Conservation (phyloP, 495 filamentous ascomycete species). For the Talaromyces stipitatus region DNA sequence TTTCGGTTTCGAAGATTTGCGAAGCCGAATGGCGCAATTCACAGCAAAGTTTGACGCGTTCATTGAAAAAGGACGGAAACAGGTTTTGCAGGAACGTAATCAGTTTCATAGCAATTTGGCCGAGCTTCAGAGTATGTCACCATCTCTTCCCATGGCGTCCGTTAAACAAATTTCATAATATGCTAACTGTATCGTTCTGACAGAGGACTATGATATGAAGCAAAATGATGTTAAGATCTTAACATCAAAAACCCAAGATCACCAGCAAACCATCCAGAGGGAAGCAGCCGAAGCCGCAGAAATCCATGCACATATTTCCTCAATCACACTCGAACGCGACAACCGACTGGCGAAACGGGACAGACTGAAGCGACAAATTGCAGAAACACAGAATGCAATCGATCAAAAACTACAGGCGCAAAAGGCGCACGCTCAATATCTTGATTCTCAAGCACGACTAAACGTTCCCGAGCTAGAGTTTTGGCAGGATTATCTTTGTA, state of each 20-base stretch:
- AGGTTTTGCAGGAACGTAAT: slow-evolving; percentile 86
- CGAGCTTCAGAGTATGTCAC: slow-evolving; percentile 70
- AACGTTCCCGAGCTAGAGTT: slow-evolving; percentile 91
- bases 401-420: slow-evolving; percentile 54
- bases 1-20: slow-evolving; percentile 93
- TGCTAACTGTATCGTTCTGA: neutral
- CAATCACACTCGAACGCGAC: slow-evolving; percentile 69
- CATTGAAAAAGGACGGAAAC: slow-evolving; percentile 82
- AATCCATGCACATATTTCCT: slow-evolving; percentile 73
- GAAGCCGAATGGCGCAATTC: slow-evolving; percentile 90
- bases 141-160: neutral
- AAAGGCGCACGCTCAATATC: slow-evolving; percentile 50
- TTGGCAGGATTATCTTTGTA: slow-evolving; percentile 84
- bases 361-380: slow-evolving; percentile 68
- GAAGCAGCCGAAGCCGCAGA: slow-evolving; percentile 82
- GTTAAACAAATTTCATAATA: too few relatives aligned
- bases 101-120: slow-evolving; percentile 85
- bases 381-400: slow-evolving; percentile 63
- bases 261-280: slow-evolving; percentile 74
- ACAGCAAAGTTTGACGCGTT: slow-evolving; percentile 88
- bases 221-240: slow-evolving; percentile 81
- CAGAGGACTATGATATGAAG: slow-evolving; percentile 87
- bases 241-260: slow-evolving; percentile 63
- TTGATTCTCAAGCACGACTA: slow-evolving; percentile 72
- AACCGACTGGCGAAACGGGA: slow-evolving; percentile 64